phyloP scores from a whole-genome alignment of 768 basidiomycete species.

The Naganishia antarctica region DNA sequence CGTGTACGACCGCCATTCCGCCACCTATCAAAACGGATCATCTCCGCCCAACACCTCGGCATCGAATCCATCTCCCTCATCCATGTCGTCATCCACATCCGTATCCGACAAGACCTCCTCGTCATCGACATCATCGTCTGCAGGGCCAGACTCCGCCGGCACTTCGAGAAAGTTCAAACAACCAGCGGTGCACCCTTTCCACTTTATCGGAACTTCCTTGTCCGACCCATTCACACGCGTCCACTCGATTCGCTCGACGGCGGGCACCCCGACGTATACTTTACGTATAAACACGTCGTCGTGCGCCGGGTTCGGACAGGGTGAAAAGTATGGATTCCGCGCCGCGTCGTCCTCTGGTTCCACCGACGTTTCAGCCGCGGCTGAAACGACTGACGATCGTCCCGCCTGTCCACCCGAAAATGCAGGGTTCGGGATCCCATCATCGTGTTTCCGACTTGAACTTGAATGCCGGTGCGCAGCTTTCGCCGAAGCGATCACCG shows the following conservation, averaged over 20 bases:
- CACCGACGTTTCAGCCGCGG: no score
- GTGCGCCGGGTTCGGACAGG: conserved; percentile 43
- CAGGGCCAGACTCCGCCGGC: no score
- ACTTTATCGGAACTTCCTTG: conserved; percentile 36
- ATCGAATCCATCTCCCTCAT: conserved; percentile 24
- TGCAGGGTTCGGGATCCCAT: conserved; percentile 23
- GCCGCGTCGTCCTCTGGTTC: conserved; percentile 43
- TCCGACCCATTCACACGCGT: conserved; percentile 32
- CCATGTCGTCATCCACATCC: conserved; percentile 29
- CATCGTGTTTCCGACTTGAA: neutral
- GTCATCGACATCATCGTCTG: conserved; percentile 28
- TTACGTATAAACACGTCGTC: conserved; percentile 28
- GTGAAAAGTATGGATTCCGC: conserved; percentile 40
- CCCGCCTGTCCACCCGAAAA: no score
- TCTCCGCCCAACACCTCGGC: conserved; percentile 21
- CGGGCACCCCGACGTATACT: conserved; percentile 36
- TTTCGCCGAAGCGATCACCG: conserved; percentile 1
- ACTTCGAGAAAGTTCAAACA: conserved; percentile 43
- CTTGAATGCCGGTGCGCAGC: conserved; percentile 5
- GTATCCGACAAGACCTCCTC: conserved; percentile 23
- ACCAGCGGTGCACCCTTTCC: conserved; percentile 43
- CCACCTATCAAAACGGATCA: conserved; percentile 12
- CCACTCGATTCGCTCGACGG: conserved; percentile 45
- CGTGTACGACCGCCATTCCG: no score
- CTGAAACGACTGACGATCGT: no score